phyloP scores from a whole-genome alignment of 306 rosid species.

The Vigna unguiculata region DNA sequence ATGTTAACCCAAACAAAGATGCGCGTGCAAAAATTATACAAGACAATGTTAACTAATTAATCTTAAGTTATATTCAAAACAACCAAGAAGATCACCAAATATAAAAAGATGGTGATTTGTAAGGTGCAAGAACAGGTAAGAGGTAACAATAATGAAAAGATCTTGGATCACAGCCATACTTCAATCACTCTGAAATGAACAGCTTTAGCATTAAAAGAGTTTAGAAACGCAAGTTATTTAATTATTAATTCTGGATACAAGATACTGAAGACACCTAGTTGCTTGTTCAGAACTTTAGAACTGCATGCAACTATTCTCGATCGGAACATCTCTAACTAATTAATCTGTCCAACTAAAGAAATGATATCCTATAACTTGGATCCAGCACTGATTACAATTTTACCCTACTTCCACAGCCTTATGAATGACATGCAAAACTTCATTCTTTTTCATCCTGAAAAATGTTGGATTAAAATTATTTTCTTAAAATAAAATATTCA shows the following conservation, averaged over 20 bases:
- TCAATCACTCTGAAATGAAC: neutral
- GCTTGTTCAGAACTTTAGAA: constrained; percentile 13
- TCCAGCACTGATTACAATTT: neutral
- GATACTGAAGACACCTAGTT: neutral
- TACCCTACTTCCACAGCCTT: neutral
- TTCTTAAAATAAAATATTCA: too few relatives aligned
- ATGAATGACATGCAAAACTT: constrained; percentile 12
- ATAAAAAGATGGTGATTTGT: neutral
- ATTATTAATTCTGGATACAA: neutral
- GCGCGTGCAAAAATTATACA: too few relatives aligned
- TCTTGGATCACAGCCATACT: neutral
- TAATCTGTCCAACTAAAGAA: neutral
- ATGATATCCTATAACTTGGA: constrained; percentile 15
- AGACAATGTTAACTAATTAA: neutral
- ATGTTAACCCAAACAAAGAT: too few relatives aligned
- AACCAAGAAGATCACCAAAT: neutral
- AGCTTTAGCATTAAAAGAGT: neutral
- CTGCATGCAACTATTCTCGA: constrained; percentile 7
- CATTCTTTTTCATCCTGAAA: too few relatives aligned
- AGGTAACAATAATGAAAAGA: neutral
- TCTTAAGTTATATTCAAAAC: neutral
- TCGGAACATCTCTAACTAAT: constrained; percentile 11
- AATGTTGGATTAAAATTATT: too few relatives aligned
- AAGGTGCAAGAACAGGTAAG: neutral
- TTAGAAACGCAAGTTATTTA: neutral